A percentile compares a stretch with the other conserved stretches of the same genome.
These are phyloP conservation scores for Avena eriantha DNA, from an alignment of 176 grass and related monocot genomes.

Conservation along the genomic window DNA sequence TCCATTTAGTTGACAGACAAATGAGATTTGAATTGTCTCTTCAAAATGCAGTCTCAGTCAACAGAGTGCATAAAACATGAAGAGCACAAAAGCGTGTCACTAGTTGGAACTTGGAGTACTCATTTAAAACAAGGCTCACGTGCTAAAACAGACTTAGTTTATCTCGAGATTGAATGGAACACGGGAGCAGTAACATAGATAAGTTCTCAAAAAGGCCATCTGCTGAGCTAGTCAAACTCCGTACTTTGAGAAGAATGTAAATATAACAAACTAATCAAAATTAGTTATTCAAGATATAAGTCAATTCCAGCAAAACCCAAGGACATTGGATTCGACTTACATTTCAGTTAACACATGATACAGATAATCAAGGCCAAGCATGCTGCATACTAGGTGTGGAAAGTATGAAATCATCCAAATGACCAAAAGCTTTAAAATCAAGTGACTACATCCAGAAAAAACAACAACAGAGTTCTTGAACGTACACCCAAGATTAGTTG, in stretches of 20 bases:
- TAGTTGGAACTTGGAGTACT: constrained; percentile 12
- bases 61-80: constrained; percentile 10
- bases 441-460: constrained; percentile 4
- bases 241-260: not conserved
- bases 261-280: constrained; percentile 21
- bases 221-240: not conserved
- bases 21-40: not conserved
- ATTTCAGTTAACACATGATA: constrained; percentile 19
- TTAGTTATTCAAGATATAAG: constrained; percentile 17
- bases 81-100: not conserved
- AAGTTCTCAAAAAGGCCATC: not conserved
- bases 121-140: not conserved
- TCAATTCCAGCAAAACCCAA: constrained; percentile 34
- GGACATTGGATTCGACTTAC: not conserved
- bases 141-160: not conserved
- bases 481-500: not conserved
- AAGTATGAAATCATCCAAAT: constrained; percentile 30
- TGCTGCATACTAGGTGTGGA: constrained; percentile 1
- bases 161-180: constrained; percentile 15
- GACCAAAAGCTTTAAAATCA: constrained; percentile 35
- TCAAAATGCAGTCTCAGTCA: constrained; percentile 15
- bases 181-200: not conserved
- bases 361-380: constrained; percentile 37
- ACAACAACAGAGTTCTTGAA: constrained; percentile 18
- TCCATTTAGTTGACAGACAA: constrained; percentile 22